phyloP scores from a whole-genome alignment of 1,139 yeast species.

The Saccharomyces hybrid region DNA sequence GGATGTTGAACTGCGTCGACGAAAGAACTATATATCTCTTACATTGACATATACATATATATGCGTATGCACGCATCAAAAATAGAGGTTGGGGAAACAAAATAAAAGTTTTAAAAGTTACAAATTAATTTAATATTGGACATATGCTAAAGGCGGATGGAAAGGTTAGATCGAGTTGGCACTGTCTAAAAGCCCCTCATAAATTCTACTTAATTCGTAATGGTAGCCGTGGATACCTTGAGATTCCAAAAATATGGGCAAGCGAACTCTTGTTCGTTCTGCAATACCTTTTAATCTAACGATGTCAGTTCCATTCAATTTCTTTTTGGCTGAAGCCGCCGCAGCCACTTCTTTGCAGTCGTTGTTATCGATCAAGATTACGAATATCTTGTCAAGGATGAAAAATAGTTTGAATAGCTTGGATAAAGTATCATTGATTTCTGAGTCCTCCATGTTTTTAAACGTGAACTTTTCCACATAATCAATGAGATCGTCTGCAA shows the following conservation, averaged over 20 bases:
- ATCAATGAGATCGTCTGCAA: slow-evolving; percentile 63
- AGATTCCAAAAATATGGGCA: slow-evolving; percentile 30
- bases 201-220: slow-evolving; percentile 32
- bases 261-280: slow-evolving; percentile 38
- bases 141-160: slow-evolving; percentile 19
- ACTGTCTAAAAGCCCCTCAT: slow-evolving; percentile 30
- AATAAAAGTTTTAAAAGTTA: neutral
- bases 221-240: slow-evolving; percentile 31
- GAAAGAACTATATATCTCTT: neutral
- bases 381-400: slow-evolving; percentile 38
- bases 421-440: slow-evolving; percentile 17
- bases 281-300: slow-evolving; percentile 43
- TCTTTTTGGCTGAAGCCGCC: slow-evolving; percentile 20
- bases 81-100: neutral
- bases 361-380: slow-evolving; percentile 38
- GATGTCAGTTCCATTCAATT: slow-evolving; percentile 38
- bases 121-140: neutral
- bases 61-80: neutral
- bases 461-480: slow-evolving; percentile 43
- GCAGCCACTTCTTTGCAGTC: neutral
- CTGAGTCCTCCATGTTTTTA: slow-evolving; percentile 15
- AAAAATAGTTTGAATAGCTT: slow-evolving; percentile 38
- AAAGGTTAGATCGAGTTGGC: neutral
- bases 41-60: neutral
- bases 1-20: neutral